Evolutionary conservation across 768 basidiomycete genomes (phyloP).

Genomic region (Paxillus ammoniavirescens): DNA sequence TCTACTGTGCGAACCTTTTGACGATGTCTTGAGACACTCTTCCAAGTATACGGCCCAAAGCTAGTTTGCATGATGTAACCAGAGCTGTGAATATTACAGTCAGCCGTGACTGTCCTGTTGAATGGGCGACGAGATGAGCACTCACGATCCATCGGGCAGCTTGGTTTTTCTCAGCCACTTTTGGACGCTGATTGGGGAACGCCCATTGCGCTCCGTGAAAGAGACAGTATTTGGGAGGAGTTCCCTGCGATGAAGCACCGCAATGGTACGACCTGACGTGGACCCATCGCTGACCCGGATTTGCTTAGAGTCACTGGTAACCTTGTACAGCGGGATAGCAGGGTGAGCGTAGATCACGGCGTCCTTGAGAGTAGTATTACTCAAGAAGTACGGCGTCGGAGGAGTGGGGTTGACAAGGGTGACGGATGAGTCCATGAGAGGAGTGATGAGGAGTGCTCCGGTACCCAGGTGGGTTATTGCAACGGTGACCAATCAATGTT

Average conservation of each 20-base stretch:
- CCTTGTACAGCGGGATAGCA: conserved; percentile 22
- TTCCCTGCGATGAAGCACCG: conserved; percentile 26
- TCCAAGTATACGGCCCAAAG: conserved; percentile 28
- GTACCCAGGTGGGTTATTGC: too few species aligned
- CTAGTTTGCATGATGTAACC: conserved; percentile 21
- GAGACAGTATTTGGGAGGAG: conserved; percentile 26
- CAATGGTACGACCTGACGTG: conserved; percentile 13
- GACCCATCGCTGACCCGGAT: conserved; percentile 15
- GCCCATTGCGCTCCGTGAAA: conserved; percentile 18
- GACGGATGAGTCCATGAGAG: conserved; percentile 26
- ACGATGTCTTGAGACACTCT: conserved; percentile 18
- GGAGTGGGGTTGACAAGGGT: conserved; percentile 26
- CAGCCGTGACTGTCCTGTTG: not conserved
- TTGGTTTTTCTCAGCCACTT: conserved; percentile 29
- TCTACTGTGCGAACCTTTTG: conserved; percentile 15
- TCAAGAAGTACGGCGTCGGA: conserved; percentile 29
- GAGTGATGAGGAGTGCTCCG: not conserved
- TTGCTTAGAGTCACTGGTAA: conserved; percentile 19
- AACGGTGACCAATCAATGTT: too few species aligned
- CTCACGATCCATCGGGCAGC: conserved; percentile 24
- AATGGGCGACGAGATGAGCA: not conserved
- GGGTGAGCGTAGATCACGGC: conserved; percentile 18
- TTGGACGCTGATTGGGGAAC: conserved; percentile 15
- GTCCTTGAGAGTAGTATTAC: conserved; percentile 16
- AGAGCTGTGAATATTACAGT: conserved; percentile 6